Conservation (phyloP, 1,284 basidiomycete species). For the Ceratobasidium sp. region DNA sequence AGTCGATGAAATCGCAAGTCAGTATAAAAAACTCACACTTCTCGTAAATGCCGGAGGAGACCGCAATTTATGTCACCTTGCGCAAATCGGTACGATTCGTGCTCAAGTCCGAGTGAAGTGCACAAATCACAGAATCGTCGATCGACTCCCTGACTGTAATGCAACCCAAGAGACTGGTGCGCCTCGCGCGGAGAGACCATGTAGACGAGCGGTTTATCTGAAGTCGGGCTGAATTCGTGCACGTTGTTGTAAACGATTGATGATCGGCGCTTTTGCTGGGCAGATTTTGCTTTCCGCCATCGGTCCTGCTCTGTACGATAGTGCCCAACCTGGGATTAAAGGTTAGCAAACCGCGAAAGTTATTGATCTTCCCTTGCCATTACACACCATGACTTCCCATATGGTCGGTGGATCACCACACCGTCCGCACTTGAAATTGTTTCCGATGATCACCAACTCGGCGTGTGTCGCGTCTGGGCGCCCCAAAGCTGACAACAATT, state of each 20-base stretch:
- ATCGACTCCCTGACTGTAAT: too few species aligned
- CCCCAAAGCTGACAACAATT: neutral
- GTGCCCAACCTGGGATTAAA: neutral
- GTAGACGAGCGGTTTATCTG: neutral
- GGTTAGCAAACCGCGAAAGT: neutral
- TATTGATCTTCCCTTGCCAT: neutral
- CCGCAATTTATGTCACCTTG: too few species aligned
- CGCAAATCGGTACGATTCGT: too few species aligned
- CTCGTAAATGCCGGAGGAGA: too few species aligned
- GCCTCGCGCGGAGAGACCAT: neutral
- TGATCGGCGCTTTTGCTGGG: neutral
- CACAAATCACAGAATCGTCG: too few species aligned
- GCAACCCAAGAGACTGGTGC: neutral
- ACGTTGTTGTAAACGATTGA: neutral
- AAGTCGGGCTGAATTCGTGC: neutral
- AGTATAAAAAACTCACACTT: too few species aligned
- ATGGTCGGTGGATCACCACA: neutral
- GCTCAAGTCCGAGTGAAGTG: too few species aligned
- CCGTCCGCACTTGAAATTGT: neutral
- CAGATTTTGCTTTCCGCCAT: neutral
- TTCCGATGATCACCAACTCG: neutral
- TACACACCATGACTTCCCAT: constrained; percentile 12
- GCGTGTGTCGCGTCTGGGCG: neutral
- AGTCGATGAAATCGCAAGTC: too few species aligned
- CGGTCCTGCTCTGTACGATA: neutral